phyloP scores from a whole-genome alignment of 1,139 yeast genomes.

The Debaryomyces singareniensis region DNA sequence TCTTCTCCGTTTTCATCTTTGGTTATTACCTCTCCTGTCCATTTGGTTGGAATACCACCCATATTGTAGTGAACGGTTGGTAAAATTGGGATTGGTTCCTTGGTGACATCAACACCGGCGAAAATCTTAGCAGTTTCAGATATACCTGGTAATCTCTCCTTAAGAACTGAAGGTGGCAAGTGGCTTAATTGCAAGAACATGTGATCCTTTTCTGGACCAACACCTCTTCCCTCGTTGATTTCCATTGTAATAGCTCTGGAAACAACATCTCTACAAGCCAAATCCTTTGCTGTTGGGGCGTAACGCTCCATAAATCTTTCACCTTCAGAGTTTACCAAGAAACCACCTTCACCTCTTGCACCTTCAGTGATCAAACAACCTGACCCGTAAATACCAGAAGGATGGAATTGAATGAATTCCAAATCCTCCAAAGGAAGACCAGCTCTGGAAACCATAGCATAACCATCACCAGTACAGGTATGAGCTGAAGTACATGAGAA shows the following conservation, averaged over 20 bases:
- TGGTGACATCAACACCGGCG: slow-evolving; percentile 98
- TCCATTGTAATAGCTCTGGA: slow-evolving; percentile 98
- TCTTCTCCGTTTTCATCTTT: slow-evolving; percentile 86
- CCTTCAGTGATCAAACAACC: slow-evolving; percentile 99
- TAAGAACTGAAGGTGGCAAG: slow-evolving; percentile 83
- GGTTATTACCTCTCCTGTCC: slow-evolving; percentile 92
- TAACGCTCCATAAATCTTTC: slow-evolving; percentile 99
- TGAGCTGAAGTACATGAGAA: slow-evolving; percentile 99
- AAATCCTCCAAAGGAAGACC: slow-evolving; percentile 96
- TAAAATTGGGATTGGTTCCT: slow-evolving; percentile 96
- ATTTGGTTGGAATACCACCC: slow-evolving; percentile 99
- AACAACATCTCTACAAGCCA: slow-evolving; percentile 97
- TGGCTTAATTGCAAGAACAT: slow-evolving; percentile 91
- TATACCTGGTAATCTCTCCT: slow-evolving; percentile 98
- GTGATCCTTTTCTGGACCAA: slow-evolving; percentile 94
- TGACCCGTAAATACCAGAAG: slow-evolving; percentile 98
- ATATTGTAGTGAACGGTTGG: slow-evolving; percentile 99
- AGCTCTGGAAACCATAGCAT: slow-evolving; percentile 97
- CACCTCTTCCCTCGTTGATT: slow-evolving; percentile 98
- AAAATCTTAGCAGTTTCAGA: slow-evolving; percentile 97
- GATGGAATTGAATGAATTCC: slow-evolving; percentile 98
- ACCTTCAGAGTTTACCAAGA: slow-evolving; percentile 91
- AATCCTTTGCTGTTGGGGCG: slow-evolving; percentile 97
- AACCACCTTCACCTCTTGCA: slow-evolving; percentile 99
- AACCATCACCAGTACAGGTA: slow-evolving; percentile 99